These are phyloP conservation scores for Pythium phragmiticola DNA, from an alignment of 352 stramenopile genomes.

Conservation along the genomic window DNA sequence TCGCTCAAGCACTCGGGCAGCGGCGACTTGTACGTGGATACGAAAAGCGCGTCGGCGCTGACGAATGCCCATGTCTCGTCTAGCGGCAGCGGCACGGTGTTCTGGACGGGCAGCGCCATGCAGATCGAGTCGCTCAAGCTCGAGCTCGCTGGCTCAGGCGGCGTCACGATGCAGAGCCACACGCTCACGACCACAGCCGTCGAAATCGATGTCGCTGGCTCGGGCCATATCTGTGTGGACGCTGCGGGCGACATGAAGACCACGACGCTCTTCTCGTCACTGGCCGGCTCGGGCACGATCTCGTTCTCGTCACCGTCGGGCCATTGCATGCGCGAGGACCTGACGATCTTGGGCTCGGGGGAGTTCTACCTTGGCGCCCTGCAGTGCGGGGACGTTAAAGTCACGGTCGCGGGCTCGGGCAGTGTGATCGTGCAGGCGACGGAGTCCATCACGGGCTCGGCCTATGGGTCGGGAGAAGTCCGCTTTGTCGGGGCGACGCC, in stretches of 20 bases:
- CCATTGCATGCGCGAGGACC: conserved; percentile 10
- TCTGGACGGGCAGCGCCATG: conserved; percentile 4
- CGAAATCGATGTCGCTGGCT: conserved; percentile 19
- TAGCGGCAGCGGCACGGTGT: conserved; percentile 16
- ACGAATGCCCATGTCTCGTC: background rate
- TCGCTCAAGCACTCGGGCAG: conserved; percentile 16
- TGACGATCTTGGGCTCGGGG: conserved; percentile 17
- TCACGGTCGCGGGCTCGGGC: conserved; percentile 17
- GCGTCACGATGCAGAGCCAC: conserved; percentile 10
- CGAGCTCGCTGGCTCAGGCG: conserved; percentile 17
- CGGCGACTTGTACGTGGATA: conserved; percentile 22
- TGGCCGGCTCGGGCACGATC: conserved; percentile 15
- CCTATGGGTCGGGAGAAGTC: conserved; percentile 25
- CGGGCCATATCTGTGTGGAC: conserved; percentile 21
- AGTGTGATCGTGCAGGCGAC: conserved; percentile 18
- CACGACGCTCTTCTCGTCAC: conserved; percentile 4
- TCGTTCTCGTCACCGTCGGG: conserved; percentile 13
- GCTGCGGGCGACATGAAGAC: conserved; percentile 7
- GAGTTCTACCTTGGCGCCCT: conserved; percentile 16
- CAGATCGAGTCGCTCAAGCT: conserved; percentile 14
- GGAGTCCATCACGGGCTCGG: conserved; percentile 17
- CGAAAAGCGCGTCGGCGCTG: background rate
- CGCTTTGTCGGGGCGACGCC: conserved; percentile 26
- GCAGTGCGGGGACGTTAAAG: conserved; percentile 19
- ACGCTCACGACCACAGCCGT: background rate